Percentiles rank a stretch among this genome's conserved stretches.
Conservation (phyloP, 2,329 filamentous ascomycete genomes). For the Penicillium sp. region DNA sequence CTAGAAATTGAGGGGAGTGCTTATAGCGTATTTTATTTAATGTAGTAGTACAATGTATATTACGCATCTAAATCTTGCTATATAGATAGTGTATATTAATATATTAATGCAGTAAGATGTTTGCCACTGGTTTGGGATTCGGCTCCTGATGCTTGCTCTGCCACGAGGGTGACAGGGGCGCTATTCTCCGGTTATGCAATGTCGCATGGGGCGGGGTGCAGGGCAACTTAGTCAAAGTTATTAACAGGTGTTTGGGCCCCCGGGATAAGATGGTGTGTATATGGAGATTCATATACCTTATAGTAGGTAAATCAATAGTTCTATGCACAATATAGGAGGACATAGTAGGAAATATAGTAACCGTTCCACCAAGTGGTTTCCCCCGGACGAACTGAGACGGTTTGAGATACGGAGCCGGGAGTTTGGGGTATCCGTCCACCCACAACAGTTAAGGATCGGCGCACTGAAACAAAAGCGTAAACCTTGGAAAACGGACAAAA, state of each 20-base stretch:
- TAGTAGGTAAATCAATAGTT: neutral
- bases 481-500: neutral
- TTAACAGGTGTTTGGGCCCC: neutral
- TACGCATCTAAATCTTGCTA: neutral
- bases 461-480: slow-evolving; percentile 19
- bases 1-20: slow-evolving; percentile 9
- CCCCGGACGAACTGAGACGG: slow-evolving; percentile 8
- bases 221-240: neutral
- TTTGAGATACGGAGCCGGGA: neutral
- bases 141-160: slow-evolving; percentile 8
- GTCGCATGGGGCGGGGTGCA: neutral
- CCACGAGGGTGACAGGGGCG: slow-evolving; percentile 10
- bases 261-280: neutral
- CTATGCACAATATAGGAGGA: neutral
- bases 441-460: slow-evolving; percentile 9
- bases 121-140: neutral
- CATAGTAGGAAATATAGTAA: neutral
- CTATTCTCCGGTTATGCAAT: slow-evolving; percentile 7
- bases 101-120: neutral
- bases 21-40: slow-evolving; percentile 14
- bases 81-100: neutral
- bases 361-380: neutral
- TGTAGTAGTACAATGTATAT: neutral
- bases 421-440: neutral
- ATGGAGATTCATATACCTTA: neutral